Evolutionary conservation across 2,329 filamentous ascomycete species (phyloP), one percentile per base, ranked within the genome.

Genomic region (Akanthomyces dipterigenus): DNA sequence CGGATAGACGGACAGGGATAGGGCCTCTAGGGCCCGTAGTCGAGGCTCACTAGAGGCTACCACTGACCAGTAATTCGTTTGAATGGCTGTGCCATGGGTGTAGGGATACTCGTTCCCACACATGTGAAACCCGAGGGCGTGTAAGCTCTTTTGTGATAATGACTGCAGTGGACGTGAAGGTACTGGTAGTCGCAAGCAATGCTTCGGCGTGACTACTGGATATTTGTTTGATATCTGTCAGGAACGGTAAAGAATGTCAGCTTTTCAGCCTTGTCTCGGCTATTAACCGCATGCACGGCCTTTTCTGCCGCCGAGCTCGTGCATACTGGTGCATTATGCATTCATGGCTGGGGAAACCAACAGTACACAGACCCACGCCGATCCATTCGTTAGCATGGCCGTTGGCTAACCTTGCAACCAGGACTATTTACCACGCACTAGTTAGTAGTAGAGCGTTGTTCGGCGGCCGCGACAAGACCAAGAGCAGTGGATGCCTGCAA

Each of bases 71-170:
- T 56, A 56, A 34, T 11, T 46, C 8, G 43, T 22, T 31, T 28
- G 18, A 38, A 49, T n/a, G 36, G 55, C 46, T 59, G 46, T 5
- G 14, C 43, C 36, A 16, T 38, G 22, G 28, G 54, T 50, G 31
- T 40, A 59, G 31, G 46, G 46, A 50, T 59, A 24, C 14, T 24
- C 31, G 55, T 59, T 58, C 43, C 55, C 55, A 59, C 55, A 46
- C 8, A 31, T 31, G 55, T 59, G 55, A 59, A 59, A 59, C 55
- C 8, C 16, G 28, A 18, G 36, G 34, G 22, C n/a, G 49, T 43
- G 31, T 11, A n/a, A 40, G 40, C 51, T 14, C 36, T 9, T 9
- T 31, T 43, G 55, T 57, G 55, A 57, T 24, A 45, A 46, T n/a
- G 16, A 28, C 6, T n/a, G 31, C 8, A 31, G 5, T 31, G 28